Base-by-base conservation (phyloP, 495 filamentous ascomycete species). In the Apodospora peruviana region DNA sequence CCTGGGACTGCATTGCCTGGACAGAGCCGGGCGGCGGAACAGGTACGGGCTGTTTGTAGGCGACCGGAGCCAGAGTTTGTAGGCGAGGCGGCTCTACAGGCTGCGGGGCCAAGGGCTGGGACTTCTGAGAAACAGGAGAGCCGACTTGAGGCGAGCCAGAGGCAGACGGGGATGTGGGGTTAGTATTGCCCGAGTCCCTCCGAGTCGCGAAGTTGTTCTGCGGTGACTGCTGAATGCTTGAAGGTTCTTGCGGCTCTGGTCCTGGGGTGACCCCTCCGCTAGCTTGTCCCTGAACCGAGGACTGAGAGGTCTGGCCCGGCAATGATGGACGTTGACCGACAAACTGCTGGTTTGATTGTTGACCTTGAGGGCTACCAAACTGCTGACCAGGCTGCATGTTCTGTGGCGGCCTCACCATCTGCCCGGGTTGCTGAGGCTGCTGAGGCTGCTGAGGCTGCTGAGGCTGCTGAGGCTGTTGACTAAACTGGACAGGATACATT, bases 41-140 rank as follows among this genome's bases (percentile, higher is more conserved):
- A 8, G 54, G 36, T 20, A 55, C 40, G 10, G 52, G 40, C 27
- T 57, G 59, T 21, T 49, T 55, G 18, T 53, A 17, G 14, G 47
- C 56, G 36, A 43, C 50, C 5, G 61, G 64, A 11, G 61, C 56
- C 2, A 45, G 53, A 29, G 36, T 55, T 34, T 47, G 50, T 18
- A 49, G 42, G 9, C 57, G 48, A n/a, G 53, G 25, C 18, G 51
- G 50, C 4, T 65, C 57, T 2, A 44, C 16, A 2, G 51, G 37
- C 14, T 55, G 49, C 11, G 51, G 47, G 18, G 48, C 43, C n/a
- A 24, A 35, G 3, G 56, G 50, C 36, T 60, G 62, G 0, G 57
- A 57, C 2, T 40, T 53, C 8, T 55, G 57, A 10, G 62, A 60
- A 3, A 50, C 48, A 0, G 59, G 59, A 11, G 57, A 62, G 19